phyloP scores from a whole-genome alignment of 2,329 filamentous ascomycete genomes.

The Aspergillus proliferans region DNA sequence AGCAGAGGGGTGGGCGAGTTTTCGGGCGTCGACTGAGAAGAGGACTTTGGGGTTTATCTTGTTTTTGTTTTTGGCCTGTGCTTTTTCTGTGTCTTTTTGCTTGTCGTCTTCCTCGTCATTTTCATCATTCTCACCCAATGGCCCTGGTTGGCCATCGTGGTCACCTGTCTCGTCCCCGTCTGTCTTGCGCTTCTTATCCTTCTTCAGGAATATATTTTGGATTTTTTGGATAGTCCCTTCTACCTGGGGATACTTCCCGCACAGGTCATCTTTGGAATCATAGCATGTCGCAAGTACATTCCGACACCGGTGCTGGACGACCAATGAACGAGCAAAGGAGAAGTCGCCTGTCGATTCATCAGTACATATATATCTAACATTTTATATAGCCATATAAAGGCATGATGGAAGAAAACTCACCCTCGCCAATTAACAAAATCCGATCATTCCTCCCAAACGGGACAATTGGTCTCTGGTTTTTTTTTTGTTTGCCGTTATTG shows the following conservation, averaged over 20 bases:
- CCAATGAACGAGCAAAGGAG: conserved; percentile 42
- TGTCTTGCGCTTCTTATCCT: conserved; percentile 1
- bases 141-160: conserved; percentile 6
- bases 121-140: not conserved
- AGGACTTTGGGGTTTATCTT: conserved; percentile 25
- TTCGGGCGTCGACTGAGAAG: conserved; percentile 40
- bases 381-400: not conserved
- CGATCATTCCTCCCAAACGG: conserved; percentile 38
- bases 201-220: conserved; percentile 7
- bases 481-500: conserved; percentile 2
- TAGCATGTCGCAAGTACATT: conserved; percentile 41
- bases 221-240: conserved; percentile 51
- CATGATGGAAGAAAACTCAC: conserved; percentile 21
- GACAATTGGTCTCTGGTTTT: conserved; percentile 26
- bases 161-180: not conserved
- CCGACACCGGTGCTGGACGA: conserved; percentile 35
- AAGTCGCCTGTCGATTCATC: conserved; percentile 36
- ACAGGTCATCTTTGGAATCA: conserved; percentile 45
- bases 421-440: conserved; percentile 41
- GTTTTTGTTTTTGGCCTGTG: conserved; percentile 2
- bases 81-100: conserved; percentile 2
- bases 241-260: conserved; percentile 68
- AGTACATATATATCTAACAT: conserved; percentile 4
- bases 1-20: conserved; percentile 31
- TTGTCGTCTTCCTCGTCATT: conserved; percentile 4